Percentiles rank a stretch among this genome's conserved stretches.
Conservation (phyloP, 805 yeast genomes). For the Candida endomychidarum region DNA sequence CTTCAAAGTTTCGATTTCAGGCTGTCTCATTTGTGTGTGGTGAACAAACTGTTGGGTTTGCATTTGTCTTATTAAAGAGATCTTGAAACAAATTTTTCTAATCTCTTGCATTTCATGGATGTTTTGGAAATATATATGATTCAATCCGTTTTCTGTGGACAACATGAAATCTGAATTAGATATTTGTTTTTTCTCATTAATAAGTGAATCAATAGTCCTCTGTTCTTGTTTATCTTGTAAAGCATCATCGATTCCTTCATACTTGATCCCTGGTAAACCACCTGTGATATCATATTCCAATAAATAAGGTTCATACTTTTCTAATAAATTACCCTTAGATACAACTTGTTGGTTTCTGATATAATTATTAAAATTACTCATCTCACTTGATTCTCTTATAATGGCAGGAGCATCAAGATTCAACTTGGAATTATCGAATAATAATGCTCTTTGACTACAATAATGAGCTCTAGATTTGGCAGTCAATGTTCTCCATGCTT, state of each 20-base stretch:
- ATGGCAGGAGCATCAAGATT: conserved; percentile 71
- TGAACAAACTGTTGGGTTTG: conserved; percentile 79
- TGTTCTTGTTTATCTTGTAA: conserved; percentile 42
- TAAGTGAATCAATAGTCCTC: conserved; percentile 32
- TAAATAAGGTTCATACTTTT: conserved; percentile 61
- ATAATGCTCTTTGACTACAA: conserved; percentile 62
- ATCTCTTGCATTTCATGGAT: conserved; percentile 83
- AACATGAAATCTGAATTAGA: conserved; percentile 30
- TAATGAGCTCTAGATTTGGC: conserved; percentile 77
- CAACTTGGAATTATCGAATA: conserved; percentile 56
- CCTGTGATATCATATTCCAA: conserved; percentile 85
- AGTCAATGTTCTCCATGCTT: conserved; percentile 81
- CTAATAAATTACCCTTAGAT: conserved; percentile 47
- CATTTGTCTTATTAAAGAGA: conserved; percentile 83
- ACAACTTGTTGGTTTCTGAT: conserved; percentile 38
- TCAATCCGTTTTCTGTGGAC: conserved; percentile 54
- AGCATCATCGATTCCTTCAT: conserved; percentile 48
- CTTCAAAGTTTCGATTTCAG: conserved; percentile 58
- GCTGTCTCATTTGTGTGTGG: conserved; percentile 69
- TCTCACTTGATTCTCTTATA: conserved; percentile 60
- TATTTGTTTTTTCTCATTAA: conserved; percentile 22
- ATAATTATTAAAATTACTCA: conserved; percentile 60
- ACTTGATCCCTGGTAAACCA: conserved; percentile 67
- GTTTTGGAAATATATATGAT: conserved; percentile 59
- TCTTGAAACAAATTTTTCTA: conserved; percentile 82